Conservation (phyloP, 371 early-diverging fungal genomes). For the Phascolomyces articulosus region DNA sequence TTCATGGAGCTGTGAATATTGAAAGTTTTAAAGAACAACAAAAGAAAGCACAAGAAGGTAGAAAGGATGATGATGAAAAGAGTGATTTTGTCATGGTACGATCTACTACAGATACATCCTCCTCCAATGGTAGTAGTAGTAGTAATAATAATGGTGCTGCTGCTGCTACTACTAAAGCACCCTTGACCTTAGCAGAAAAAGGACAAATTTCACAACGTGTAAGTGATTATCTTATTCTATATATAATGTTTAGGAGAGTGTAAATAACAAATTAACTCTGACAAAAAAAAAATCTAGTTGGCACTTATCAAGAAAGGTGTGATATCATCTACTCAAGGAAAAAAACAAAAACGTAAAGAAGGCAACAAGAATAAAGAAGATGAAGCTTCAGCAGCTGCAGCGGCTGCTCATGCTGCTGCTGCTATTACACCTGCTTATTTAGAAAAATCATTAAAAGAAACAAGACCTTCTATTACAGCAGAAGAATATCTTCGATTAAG, state of each 20-base stretch:
- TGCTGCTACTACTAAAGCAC: conserved; percentile 17
- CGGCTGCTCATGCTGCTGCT: conserved; percentile 28
- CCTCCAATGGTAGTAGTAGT: conserved; percentile 1
- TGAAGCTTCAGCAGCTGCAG: conserved; percentile 9
- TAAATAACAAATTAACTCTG: background rate
- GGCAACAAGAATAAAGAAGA: background rate
- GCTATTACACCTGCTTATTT: conserved; percentile 56
- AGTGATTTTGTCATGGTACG: conserved; percentile 41
- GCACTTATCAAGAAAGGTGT: conserved; percentile 57
- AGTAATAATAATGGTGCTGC: background rate
- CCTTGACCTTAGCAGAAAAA: conserved; percentile 64
- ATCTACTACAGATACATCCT: conserved; percentile 15
- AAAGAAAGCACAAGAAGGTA: conserved; percentile 30
- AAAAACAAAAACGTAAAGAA: conserved; percentile 12
- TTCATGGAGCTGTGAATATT: conserved; percentile 72
- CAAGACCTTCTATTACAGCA: conserved; percentile 68
- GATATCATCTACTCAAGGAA: background rate
- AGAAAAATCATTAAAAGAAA: conserved; percentile 60
- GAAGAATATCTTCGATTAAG: conserved; percentile 62
- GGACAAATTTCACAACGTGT: conserved; percentile 64
- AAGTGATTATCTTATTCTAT: too few species aligned
- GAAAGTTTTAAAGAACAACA: conserved; percentile 49
- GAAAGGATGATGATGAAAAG: conserved; percentile 25
- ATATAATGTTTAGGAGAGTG: background rate
- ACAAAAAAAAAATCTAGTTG: conserved; percentile 31